Evolutionary conservation across 2,329 filamentous ascomycete genomes (phyloP).

Genomic region (Cytospora piceae): DNA sequence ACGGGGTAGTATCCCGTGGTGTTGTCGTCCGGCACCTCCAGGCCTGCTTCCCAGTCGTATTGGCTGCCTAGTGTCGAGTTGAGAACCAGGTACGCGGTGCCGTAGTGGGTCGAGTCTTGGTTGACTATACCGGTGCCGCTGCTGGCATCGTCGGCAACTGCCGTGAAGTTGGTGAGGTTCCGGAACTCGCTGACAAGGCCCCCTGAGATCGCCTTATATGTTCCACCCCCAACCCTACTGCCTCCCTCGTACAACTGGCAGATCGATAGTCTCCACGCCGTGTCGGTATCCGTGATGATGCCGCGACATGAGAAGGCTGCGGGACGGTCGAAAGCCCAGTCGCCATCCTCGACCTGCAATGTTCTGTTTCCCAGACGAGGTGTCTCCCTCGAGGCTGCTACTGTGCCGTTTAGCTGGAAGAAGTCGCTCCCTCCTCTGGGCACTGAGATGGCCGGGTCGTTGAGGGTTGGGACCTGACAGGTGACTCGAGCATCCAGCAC

Average conservation of each 20-base stretch:
- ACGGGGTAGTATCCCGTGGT: neutral
- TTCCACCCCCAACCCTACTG: accelerated
- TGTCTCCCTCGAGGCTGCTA: neutral
- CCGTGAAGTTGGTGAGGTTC: neutral
- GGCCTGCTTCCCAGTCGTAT: neutral
- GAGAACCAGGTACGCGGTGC: neutral
- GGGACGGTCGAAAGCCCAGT: neutral
- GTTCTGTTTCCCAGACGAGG: neutral
- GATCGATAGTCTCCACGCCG: neutral
- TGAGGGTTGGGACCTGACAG: neutral
- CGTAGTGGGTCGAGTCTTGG: neutral
- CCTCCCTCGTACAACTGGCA: neutral
- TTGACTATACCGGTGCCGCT: too few species aligned
- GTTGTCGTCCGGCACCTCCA: too few species aligned
- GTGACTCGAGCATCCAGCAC: conserved; percentile 3
- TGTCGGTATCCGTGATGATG: too few species aligned
- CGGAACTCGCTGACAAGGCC: conserved; percentile 10
- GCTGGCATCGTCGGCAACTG: too few species aligned
- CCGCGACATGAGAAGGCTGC: neutral
- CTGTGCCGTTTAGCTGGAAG: too few species aligned
- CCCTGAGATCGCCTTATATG: neutral
- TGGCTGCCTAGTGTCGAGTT: neutral
- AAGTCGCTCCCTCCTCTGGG: neutral
- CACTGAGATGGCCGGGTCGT: neutral
- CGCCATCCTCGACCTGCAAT: neutral